phyloP scores from a whole-genome alignment of 1,139 yeast genomes.

The Yamadazyma friedrichii region DNA sequence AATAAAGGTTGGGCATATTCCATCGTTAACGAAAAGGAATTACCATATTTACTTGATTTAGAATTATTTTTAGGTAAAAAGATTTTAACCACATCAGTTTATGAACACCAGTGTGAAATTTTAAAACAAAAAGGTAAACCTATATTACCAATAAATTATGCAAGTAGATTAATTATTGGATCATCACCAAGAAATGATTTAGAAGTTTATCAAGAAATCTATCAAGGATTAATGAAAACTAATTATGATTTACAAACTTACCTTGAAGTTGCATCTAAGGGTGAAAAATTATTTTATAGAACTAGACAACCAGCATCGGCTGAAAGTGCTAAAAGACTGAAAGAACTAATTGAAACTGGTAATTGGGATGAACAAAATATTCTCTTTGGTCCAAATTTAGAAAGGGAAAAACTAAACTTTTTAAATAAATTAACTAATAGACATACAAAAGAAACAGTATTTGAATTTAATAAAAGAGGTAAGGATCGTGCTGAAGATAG shows the following conservation, averaged over 20 bases:
- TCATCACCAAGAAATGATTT: slow-evolving; percentile 70
- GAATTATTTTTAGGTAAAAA: slow-evolving; percentile 89
- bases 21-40: slow-evolving; percentile 77
- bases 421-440: slow-evolving; percentile 70
- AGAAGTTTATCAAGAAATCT: slow-evolving; percentile 74
- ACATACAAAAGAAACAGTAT: slow-evolving; percentile 81
- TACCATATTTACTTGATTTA: slow-evolving; percentile 86
- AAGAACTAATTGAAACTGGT: slow-evolving; percentile 71
- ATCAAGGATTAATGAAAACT: slow-evolving; percentile 56
- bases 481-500: slow-evolving; percentile 56
- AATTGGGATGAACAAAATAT: slow-evolving; percentile 87
- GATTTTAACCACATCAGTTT: slow-evolving; percentile 67
- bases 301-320: slow-evolving; percentile 84
- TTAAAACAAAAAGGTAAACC: slow-evolving; percentile 44
- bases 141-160: slow-evolving; percentile 50
- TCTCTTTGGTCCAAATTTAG: slow-evolving; percentile 70
- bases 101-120: slow-evolving; percentile 57
- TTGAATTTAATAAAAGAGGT: slow-evolving; percentile 70
- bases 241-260: slow-evolving; percentile 70
- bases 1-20: slow-evolving; percentile 97
- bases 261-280: slow-evolving; percentile 75
- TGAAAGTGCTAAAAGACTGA: slow-evolving; percentile 82
- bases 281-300: slow-evolving; percentile 82
- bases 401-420: slow-evolving; percentile 70
- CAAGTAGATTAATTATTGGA: slow-evolving; percentile 80